Percentiles rank a stretch among this genome's conserved stretches.
Evolutionary conservation across 2,329 filamentous ascomycete genomes (phyloP).

Genomic region (Alternaria longipes): DNA sequence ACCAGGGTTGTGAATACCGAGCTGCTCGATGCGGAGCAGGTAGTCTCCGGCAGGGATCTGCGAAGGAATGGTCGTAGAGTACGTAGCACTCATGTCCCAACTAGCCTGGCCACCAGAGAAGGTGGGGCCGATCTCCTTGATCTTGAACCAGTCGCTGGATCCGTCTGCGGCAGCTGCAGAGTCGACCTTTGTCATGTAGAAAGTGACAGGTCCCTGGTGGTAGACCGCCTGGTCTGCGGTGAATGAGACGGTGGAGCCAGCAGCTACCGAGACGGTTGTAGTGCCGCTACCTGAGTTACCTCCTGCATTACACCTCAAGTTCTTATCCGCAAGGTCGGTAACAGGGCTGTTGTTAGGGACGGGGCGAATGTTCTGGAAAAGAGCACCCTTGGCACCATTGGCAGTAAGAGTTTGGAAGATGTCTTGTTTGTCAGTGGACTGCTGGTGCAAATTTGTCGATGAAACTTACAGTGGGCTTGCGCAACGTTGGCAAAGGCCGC

Average conservation of each 20-base stretch:
- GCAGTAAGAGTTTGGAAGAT: conserved; percentile 52
- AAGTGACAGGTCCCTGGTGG: conserved; percentile 50
- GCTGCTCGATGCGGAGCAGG: conserved; percentile 60
- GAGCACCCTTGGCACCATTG: conserved; percentile 46
- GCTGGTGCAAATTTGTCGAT: not conserved
- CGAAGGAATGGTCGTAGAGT: conserved; percentile 53
- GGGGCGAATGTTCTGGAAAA: conserved; percentile 49
- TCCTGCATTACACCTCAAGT: conserved; percentile 51
- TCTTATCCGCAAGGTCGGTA: conserved; percentile 39
- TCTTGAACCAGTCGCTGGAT: conserved; percentile 52
- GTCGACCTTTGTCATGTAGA: conserved; percentile 51
- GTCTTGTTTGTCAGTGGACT: conserved; percentile 36
- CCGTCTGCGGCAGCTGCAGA: conserved; percentile 47
- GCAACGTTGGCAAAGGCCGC: conserved; percentile 48
- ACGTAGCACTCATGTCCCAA: conserved; percentile 47
- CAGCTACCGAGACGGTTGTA: conserved; percentile 47
- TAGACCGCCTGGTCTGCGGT: conserved; percentile 51
- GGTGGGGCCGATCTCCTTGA: conserved; percentile 51
- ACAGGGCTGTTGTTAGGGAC: conserved; percentile 53
- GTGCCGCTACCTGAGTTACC: conserved; percentile 40
- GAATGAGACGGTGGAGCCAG: conserved; percentile 47
- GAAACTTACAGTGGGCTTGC: conserved; percentile 47
- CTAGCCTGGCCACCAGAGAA: conserved; percentile 46
- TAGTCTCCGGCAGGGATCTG: conserved; percentile 57
- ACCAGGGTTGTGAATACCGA: conserved; percentile 57